phyloP scores from a whole-genome alignment of 257 asterid genomes.

The Plectranthus barbatus region DNA sequence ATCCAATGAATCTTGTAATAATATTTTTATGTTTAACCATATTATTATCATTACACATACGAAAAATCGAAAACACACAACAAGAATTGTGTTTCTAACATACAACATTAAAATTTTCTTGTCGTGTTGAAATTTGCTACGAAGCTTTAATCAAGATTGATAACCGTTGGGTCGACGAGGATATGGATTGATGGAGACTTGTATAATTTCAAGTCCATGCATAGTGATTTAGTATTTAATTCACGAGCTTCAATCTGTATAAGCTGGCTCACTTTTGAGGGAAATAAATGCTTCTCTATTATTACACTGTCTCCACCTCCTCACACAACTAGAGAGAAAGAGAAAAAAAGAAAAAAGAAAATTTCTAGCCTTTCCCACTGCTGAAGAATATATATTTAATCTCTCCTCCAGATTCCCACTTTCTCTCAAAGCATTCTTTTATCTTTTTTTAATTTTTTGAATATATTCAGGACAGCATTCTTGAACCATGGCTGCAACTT shows the following conservation, averaged over 20 bases:
- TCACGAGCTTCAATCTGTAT: background rate
- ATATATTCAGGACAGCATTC: background rate
- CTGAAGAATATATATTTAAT: background rate
- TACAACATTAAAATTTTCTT: background rate
- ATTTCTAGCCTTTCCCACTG: background rate
- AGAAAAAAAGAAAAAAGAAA: too few relatives aligned
- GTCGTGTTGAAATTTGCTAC: background rate
- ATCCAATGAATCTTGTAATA: background rate
- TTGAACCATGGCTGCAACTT: slow-evolving; percentile 41
- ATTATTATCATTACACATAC: background rate
- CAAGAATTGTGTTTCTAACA: background rate
- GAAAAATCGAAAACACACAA: background rate
- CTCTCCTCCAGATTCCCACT: background rate
- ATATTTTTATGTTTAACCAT: too few relatives aligned
- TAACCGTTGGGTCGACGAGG: background rate
- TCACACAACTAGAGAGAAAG: too few relatives aligned
- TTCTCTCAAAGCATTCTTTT: background rate
- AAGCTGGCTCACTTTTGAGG: background rate
- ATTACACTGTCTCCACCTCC: background rate
- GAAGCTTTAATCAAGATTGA: background rate
- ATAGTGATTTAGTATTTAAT: background rate
- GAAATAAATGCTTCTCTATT: slow-evolving; percentile 5
- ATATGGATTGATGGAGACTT: background rate
- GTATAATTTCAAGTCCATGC: background rate
- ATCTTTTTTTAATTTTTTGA: background rate